Evolutionary conservation across 2,329 filamentous ascomycete species (phyloP).

Genomic region (Pseudocercospora cruenta): DNA sequence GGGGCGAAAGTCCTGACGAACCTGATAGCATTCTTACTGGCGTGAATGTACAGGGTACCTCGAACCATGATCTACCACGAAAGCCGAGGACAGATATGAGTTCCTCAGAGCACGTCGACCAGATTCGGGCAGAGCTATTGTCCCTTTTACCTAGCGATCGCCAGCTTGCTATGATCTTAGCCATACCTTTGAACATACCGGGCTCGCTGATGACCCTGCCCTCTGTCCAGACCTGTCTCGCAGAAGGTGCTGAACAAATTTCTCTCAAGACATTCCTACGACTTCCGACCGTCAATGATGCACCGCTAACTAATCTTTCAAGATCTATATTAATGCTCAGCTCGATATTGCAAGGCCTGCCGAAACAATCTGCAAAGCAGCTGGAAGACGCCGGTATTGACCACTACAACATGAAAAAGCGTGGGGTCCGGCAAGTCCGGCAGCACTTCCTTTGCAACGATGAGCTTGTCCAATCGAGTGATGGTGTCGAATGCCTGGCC

Average conservation of each 20-base stretch:
- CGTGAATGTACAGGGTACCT: neutral
- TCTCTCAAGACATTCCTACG: neutral
- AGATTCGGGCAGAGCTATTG: neutral
- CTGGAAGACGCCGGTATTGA: neutral
- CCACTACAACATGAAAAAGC: neutral
- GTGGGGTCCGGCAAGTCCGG: neutral
- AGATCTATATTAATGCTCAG: neutral
- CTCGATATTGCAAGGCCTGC: neutral
- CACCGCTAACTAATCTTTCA: neutral
- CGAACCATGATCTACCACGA: neutral
- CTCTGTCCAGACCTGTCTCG: neutral
- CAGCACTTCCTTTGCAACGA: neutral
- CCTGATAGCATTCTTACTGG: neutral
- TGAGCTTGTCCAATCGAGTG: neutral
- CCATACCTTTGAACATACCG: neutral
- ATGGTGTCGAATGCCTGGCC: conserved; percentile 2
- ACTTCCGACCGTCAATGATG: neutral
- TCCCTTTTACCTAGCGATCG: neutral
- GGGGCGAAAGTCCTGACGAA: neutral
- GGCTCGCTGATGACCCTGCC: neutral
- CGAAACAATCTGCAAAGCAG: neutral
- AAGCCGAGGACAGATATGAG: neutral
- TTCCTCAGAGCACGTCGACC: neutral
- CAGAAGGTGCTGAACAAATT: neutral
- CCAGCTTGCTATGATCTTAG: neutral